Base-by-base conservation (phyloP, 148 eudicot genomes). In the Amaranthus palmeri region DNA sequence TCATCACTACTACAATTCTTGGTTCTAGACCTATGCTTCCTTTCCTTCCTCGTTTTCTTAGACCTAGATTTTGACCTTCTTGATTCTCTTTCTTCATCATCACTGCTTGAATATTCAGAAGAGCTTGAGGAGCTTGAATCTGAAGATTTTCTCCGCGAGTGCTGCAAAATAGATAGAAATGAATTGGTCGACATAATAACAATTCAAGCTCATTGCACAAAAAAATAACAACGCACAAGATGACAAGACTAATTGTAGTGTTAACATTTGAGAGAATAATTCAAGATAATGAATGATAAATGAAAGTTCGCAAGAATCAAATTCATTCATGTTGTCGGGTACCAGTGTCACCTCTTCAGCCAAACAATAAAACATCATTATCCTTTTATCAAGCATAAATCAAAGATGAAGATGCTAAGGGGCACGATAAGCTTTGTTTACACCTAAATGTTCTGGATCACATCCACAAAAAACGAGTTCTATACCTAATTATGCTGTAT, bases 61-160 rank as follows among this genome's bases (percentile, higher is more conserved):
- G 89, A 82, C 74, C 83, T 86, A 51, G 96, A 92, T 54, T 82
- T 91, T 10, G 92, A 87, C 79, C 86, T 82, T 78, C 83, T 86
- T 7, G 91, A 83, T 72, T 89, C 90, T 73, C 96, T 80, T 77
- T 82, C 88, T 63, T 91, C 96, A 36, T 93, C 91, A n/a, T 91
- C 93, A 57, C 92, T 88, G 72, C 97, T 89, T 4, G 93, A 91
- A 64, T 85, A 88, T 77, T 91, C 98, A 8, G 96, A 88, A 7
- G 92, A 89, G 73, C 88, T 81, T 73, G 89, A 86, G 50, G 90
- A 83, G 68, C 88, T 86, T 6, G 92, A 82, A 69, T 91, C 93
- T 8, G 97, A 91, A 48, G 88, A 85, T 77, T 84, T 84, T 84
- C 85, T 86, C 80, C 87, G 84, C 8, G 91, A 89, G 79, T 81